Percentiles rank a stretch among this genome's conserved stretches.
Conservation (phyloP, 768 basidiomycete genomes). For the Suillus cothurnatus region DNA sequence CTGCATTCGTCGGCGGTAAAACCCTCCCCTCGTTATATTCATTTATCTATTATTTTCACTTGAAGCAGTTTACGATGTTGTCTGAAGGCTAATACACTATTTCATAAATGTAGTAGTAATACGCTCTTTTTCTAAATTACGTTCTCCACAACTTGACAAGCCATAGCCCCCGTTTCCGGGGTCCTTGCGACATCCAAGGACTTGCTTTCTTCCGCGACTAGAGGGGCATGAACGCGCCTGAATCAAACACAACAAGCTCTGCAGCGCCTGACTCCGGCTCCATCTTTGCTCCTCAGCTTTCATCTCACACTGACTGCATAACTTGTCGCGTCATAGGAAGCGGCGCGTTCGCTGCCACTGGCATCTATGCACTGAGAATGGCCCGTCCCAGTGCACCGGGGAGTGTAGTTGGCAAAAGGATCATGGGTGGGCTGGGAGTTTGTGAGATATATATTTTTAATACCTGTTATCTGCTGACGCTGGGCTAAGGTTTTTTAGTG, state of each 20-base stretch:
- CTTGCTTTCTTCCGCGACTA: background rate
- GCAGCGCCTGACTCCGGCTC: background rate
- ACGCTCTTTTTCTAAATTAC: background rate
- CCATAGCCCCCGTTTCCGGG: background rate
- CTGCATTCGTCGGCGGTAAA: background rate
- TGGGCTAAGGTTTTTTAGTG: constrained; percentile 29
- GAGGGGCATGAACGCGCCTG: background rate
- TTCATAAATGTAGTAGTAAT: background rate
- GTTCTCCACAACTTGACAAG: no score
- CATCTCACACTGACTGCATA: constrained; percentile 54
- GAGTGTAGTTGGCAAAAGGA: constrained; percentile 56
- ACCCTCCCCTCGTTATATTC: background rate
- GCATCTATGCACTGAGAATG: constrained; percentile 68
- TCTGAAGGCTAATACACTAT: background rate
- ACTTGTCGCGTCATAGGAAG: constrained; percentile 72
- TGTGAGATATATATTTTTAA: constrained; percentile 41
- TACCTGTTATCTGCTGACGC: constrained; percentile 14
- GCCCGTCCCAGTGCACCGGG: constrained; percentile 66
- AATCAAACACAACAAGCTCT: background rate
- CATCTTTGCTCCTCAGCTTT: background rate
- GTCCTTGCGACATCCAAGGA: background rate
- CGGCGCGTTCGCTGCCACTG: constrained; percentile 60
- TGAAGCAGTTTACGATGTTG: background rate
- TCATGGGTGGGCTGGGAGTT: constrained; percentile 64
- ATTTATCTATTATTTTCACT: background rate